Evolutionary conservation across 345 rosid species (phyloP), one percentile per base, ranked within the genome.

Genomic region (Physaria fendleri): DNA sequence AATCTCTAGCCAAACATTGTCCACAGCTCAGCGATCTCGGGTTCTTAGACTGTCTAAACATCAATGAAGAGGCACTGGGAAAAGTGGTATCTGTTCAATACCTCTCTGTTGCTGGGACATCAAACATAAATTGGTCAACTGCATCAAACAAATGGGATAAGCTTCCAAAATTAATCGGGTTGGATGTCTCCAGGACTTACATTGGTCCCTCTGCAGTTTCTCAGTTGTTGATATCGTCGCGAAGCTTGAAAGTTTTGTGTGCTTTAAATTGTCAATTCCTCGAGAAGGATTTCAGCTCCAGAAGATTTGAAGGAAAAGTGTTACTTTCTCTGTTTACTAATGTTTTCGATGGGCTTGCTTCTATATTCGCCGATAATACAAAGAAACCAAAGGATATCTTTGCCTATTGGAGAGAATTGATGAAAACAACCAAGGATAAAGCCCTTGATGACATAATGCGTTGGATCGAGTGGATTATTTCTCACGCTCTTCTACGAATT

Each of bases 131-230:
- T 49, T 88, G 96, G 96, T 74, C 71, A 2, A 71, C 76, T 38
- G 86, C 82, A 47, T 80, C 93, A 3, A 71, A 71, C 23, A 39
- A 53, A 43, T 88, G 93, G 96, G 76, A 73, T 69, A 81, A 73
- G 69, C 84, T 88, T 49, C 93, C 96, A 28, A 79, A 77, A 22
- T 74, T 88, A 65, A 48, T 57, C 12, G 81, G 83, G 39, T 69
- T 88, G 71, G 96, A 88, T 80, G 96, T 88, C 54, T 88, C 96
- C 4, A 78, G 93, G 75, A 85, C 93, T 34, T 88, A 83, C 71
- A 72, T 88, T 60, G 70, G 83, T 69, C 72, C 83, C 5, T 59
- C 77, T 4, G 73, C 82, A 10, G 77, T 83, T 74, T 77, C 86
- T n/a, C 81, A 83, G 69, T 64, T 88, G 68, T 73, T 88, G 46